phyloP scores from a whole-genome alignment of 73 alveolate species.

The Paramecium pentaurelia region DNA sequence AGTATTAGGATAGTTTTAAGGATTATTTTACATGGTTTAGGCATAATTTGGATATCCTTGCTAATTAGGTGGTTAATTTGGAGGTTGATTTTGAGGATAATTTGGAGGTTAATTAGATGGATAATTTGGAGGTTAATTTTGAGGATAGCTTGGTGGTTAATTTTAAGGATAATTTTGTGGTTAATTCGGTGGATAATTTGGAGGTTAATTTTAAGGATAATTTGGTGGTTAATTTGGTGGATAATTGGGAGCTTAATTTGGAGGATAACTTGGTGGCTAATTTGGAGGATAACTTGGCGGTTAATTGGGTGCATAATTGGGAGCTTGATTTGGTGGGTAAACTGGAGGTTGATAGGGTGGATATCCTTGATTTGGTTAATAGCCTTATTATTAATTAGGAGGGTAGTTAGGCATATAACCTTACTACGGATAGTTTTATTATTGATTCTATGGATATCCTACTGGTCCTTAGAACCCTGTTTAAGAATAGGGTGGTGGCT shows the following conservation, averaged over 20 bases:
- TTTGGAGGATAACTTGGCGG: background rate
- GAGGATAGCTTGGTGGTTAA: background rate
- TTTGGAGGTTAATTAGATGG: too few species aligned
- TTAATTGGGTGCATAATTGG: background rate
- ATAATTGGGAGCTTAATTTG: background rate
- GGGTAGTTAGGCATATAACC: background rate
- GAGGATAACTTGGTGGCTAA: background rate
- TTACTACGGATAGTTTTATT: background rate
- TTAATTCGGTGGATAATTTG: background rate
- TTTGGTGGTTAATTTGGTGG: background rate
- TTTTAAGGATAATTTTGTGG: background rate
- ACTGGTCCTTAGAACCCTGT: background rate
- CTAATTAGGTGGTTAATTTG: background rate
- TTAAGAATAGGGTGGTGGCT: background rate
- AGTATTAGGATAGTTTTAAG: background rate
- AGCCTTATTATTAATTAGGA: background rate
- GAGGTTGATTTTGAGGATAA: too few species aligned
- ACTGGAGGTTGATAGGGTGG: background rate
- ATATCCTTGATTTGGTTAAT: background rate
- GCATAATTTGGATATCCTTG: background rate
- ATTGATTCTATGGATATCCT: constrained; percentile 6
- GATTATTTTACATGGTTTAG: background rate
- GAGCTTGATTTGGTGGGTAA: background rate
- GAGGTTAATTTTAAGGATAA: background rate
- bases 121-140: background rate